phyloP scores from a whole-genome alignment of 805 yeast species.

The Wickerhamiella nectarea region DNA sequence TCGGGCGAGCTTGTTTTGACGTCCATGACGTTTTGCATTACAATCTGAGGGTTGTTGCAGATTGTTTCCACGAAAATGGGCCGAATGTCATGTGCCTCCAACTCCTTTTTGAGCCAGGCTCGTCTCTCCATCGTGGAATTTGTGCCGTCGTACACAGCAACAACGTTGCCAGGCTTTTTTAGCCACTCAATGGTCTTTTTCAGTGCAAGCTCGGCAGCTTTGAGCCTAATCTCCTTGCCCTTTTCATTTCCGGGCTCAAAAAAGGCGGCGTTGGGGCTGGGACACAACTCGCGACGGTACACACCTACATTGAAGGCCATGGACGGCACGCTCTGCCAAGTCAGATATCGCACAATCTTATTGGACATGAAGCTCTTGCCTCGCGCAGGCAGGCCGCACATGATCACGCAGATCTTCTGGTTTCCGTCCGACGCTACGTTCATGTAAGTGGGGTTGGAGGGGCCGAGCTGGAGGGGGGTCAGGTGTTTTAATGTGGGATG shows the following conservation, averaged over 20 bases:
- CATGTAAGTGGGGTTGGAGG: conserved; percentile 1
- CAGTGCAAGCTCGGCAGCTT: conserved; percentile 62
- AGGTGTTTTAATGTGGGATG: neutral
- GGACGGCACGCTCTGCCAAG: conserved; percentile 82
- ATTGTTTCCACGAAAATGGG: conserved; percentile 88
- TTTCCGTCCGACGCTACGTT: conserved; percentile 20
- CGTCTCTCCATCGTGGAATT: conserved; percentile 71
- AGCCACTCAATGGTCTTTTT: conserved; percentile 81
- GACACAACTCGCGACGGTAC: conserved; percentile 54
- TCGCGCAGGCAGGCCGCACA: conserved; percentile 40
- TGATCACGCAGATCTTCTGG: conserved; percentile 20
- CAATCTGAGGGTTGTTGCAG: conserved; percentile 71
- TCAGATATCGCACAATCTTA: conserved; percentile 78
- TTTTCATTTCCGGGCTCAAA: conserved; percentile 55
- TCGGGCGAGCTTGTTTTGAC: conserved; percentile 83
- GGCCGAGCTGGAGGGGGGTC: neutral
- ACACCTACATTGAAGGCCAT: conserved; percentile 81
- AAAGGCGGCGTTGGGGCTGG: conserved; percentile 62
- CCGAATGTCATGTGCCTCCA: conserved; percentile 40
- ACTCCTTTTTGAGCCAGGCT: conserved; percentile 36
- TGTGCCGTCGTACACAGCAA: conserved; percentile 89
- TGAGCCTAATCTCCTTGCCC: conserved; percentile 47
- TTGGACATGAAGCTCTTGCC: conserved; percentile 93
- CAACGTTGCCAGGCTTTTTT: conserved; percentile 63
- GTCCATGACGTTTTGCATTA: conserved; percentile 68